A percentile compares a stretch with the other conserved stretches of the same genome.
These are phyloP conservation scores for Fusarium ambrosium DNA, from an alignment of 2,329 filamentous ascomycete genomes.

Conservation along the genomic window DNA sequence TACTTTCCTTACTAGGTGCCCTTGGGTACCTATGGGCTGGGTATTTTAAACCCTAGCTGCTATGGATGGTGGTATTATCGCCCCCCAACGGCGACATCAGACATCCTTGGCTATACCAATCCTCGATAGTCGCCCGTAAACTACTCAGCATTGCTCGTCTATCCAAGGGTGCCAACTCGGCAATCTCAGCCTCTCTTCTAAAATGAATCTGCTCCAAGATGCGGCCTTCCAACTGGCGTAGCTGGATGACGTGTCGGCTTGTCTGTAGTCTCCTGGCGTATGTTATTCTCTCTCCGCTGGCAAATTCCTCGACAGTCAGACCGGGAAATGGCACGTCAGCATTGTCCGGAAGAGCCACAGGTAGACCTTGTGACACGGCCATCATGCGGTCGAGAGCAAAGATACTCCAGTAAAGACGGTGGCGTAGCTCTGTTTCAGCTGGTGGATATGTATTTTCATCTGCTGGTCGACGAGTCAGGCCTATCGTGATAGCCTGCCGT, in stretches of 20 bases:
- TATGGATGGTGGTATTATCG: conserved; percentile 57
- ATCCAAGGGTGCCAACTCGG: conserved; percentile 46
- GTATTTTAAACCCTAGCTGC: too few relatives aligned
- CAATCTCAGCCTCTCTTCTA: conserved; percentile 42
- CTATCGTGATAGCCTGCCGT: conserved; percentile 52
- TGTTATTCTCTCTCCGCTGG: conserved; percentile 50
- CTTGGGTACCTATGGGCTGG: too few relatives aligned
- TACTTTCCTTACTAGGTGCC: too few relatives aligned
- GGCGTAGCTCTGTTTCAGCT: conserved; percentile 47
- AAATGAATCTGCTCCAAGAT: conserved; percentile 53
- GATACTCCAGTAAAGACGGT: conserved; percentile 58
- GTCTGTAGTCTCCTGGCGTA: conserved; percentile 56
- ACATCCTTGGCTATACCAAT: conserved; percentile 59
- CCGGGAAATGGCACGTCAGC: conserved; percentile 56
- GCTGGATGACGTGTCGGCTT: conserved; percentile 57
- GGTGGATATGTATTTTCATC: conserved; percentile 41
- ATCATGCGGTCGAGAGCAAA: conserved; percentile 59
- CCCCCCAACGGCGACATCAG: conserved; percentile 54
- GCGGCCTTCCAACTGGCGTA: conserved; percentile 56
- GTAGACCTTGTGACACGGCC: conserved; percentile 54
- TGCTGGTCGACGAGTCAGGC: conserved; percentile 48
- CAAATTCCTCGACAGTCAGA: conserved; percentile 58
- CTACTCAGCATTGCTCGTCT: conserved; percentile 47
- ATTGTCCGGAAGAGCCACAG: conserved; percentile 53
- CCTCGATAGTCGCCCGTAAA: conserved; percentile 56